Evolutionary conservation across 352 stramenopile species (phyloP).

Genomic region (Phytophthora quininea): DNA sequence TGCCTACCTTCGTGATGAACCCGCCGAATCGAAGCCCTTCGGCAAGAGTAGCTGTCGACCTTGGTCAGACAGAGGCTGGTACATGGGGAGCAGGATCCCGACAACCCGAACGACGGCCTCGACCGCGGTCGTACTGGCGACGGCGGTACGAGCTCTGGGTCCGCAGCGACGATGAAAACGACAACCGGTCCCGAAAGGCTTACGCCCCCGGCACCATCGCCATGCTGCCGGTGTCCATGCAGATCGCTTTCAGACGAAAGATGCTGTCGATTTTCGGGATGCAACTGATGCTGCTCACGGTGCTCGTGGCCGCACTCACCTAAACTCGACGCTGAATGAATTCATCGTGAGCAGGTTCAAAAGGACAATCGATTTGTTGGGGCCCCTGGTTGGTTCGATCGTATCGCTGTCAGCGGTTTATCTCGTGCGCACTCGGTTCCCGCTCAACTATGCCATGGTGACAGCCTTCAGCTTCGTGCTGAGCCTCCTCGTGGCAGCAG

Average conservation of each 20-base stretch:
- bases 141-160: slow-evolving; percentile 31
- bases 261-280: slow-evolving; percentile 53
- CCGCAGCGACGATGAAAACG: slow-evolving; percentile 20
- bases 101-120: slow-evolving; percentile 6
- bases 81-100: slow-evolving; percentile 10
- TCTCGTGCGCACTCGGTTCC: slow-evolving; percentile 48
- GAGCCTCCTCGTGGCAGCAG: slow-evolving; percentile 44
- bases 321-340: slow-evolving; percentile 27
- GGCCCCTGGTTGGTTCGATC: slow-evolving; percentile 35
- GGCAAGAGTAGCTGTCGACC: slow-evolving; percentile 29
- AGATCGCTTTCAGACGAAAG: slow-evolving; percentile 53
- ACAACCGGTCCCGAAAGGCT: slow-evolving; percentile 19
- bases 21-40: slow-evolving; percentile 19
- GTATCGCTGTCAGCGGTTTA: slow-evolving; percentile 41
- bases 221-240: slow-evolving; percentile 42
- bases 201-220: slow-evolving; percentile 39
- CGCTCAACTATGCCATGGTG: slow-evolving; percentile 54
- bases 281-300: slow-evolving; percentile 47
- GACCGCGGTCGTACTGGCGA: slow-evolving; percentile 29
- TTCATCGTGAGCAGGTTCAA: slow-evolving; percentile 33
- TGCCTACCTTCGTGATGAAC: slow-evolving; percentile 25
- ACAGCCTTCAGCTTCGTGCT: slow-evolving; percentile 46
- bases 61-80: slow-evolving; percentile 28
- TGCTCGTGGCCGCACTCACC: slow-evolving; percentile 39
- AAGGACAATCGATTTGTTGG: slow-evolving; percentile 24